Evolutionary conservation across 169 alveolate genomes (phyloP).

Genomic region (Amoebophrya sp.): DNA sequence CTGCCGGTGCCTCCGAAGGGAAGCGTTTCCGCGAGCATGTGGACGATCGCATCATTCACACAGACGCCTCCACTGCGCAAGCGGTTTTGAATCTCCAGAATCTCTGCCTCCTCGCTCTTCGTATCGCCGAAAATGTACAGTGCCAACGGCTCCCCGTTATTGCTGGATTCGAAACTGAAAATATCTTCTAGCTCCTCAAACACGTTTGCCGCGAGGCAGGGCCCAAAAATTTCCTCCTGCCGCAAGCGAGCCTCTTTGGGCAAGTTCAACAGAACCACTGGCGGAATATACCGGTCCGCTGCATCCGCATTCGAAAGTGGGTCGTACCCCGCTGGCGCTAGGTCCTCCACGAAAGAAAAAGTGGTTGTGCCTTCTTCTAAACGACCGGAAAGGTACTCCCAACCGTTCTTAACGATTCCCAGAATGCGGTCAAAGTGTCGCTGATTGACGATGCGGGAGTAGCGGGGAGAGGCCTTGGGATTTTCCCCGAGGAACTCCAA

Average conservation of each 20-base stretch:
- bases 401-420: neutral
- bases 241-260: neutral
- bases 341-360: neutral
- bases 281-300: neutral
- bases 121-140: slow-evolving; percentile 11
- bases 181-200: neutral
- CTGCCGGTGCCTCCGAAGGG: neutral
- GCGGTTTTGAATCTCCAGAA: neutral
- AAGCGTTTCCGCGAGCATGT: neutral
- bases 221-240: slow-evolving; percentile 5
- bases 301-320: neutral
- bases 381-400: too few species aligned
- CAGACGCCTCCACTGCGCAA: neutral
- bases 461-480: neutral
- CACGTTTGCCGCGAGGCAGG: neutral
- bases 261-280: neutral
- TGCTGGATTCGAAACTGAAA: neutral
- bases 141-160: neutral
- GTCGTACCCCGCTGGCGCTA: neutral
- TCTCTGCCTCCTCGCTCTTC: neutral
- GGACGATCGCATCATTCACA: neutral
- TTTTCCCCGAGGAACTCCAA: neutral
- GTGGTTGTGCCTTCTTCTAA: too few species aligned
- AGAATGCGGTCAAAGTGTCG: neutral
- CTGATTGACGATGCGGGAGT: neutral